phyloP scores from a whole-genome alignment of 2,329 filamentous ascomycete genomes.

The Ophioceras dolichostomum region DNA sequence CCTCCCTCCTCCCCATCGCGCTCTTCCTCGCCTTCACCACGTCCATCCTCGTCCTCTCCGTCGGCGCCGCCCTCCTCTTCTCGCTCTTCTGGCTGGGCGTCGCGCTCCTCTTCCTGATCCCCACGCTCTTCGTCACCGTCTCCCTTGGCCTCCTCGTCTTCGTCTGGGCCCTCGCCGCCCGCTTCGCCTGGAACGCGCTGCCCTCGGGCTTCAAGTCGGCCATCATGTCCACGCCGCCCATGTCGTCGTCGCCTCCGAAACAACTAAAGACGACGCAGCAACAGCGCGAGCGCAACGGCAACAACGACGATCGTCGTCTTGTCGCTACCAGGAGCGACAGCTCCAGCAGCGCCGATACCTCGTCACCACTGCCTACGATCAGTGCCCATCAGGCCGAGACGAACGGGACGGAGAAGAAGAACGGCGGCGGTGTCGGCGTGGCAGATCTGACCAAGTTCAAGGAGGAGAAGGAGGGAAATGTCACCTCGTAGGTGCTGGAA shows the following conservation, averaged over 20 bases:
- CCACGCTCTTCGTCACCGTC: conserved; percentile 2
- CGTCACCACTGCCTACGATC: too few relatives aligned
- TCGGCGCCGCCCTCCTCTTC: conserved; percentile 51
- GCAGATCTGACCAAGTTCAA: background rate
- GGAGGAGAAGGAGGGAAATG: background rate
- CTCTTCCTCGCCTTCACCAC: conserved; percentile 57
- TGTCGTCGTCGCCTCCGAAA: background rate
- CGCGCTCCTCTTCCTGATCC: conserved; percentile 2
- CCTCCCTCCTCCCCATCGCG: conserved; percentile 54
- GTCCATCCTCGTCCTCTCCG: conserved; percentile 48
- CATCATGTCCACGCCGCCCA: background rate
- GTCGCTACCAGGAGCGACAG: too few relatives aligned
- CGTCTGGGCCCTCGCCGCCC: conserved; percentile 1
- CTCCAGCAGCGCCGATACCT: too few relatives aligned
- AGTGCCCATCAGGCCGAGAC: too few relatives aligned
- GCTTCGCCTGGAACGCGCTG: conserved; percentile 1
- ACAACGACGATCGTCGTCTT: too few relatives aligned
- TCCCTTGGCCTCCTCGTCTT: conserved; percentile 2
- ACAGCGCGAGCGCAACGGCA: background rate
- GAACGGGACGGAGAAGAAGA: too few relatives aligned
- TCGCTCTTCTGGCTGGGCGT: conserved; percentile 44
- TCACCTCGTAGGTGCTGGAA: background rate
- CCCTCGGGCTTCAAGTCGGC: background rate
- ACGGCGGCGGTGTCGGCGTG: background rate
- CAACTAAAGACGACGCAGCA: background rate